Conservation (phyloP, 768 basidiomycete species). For the Tephrocybe sp. region DNA sequence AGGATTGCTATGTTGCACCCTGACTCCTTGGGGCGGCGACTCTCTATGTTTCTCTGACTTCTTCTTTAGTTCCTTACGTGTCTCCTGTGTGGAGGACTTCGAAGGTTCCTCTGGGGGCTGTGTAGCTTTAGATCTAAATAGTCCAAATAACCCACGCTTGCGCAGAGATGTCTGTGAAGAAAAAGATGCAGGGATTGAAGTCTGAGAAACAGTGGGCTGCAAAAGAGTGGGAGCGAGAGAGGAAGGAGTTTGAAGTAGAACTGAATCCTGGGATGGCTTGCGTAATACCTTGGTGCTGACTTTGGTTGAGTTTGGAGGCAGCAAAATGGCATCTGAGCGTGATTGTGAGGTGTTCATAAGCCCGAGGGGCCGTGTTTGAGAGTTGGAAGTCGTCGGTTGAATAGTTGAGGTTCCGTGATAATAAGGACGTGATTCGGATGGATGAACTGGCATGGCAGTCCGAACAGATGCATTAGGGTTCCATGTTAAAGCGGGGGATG, state of each 20-base stretch:
- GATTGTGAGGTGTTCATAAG: background rate
- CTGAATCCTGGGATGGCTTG: conserved; percentile 44
- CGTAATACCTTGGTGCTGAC: conserved; percentile 26
- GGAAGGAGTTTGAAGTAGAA: conserved; percentile 61
- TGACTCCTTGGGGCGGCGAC: background rate
- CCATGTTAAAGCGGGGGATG: background rate
- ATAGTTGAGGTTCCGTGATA: background rate
- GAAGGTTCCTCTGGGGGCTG: conserved; percentile 21
- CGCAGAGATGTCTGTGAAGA: conserved; percentile 34
- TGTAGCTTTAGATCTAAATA: conserved; percentile 26
- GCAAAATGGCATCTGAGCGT: background rate
- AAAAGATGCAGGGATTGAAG: conserved; percentile 35
- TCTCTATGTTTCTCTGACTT: background rate
- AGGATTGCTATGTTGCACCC: conserved; percentile 12
- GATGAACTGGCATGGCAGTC: background rate
- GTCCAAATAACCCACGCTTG: conserved; percentile 38
- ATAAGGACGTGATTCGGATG: conserved; percentile 2
- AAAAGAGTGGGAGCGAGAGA: conserved; percentile 53
- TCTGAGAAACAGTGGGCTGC: conserved; percentile 37
- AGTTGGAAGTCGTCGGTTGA: background rate
- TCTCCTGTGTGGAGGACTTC: conserved; percentile 13
- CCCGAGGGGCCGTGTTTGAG: background rate
- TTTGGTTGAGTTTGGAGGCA: conserved; percentile 1
- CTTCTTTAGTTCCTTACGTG: conserved; percentile 16
- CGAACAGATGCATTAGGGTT: background rate